These are phyloP conservation scores for Pelagophyceae sp. DNA, from an alignment of 352 stramenopile genomes.

Conservation along the genomic window DNA sequence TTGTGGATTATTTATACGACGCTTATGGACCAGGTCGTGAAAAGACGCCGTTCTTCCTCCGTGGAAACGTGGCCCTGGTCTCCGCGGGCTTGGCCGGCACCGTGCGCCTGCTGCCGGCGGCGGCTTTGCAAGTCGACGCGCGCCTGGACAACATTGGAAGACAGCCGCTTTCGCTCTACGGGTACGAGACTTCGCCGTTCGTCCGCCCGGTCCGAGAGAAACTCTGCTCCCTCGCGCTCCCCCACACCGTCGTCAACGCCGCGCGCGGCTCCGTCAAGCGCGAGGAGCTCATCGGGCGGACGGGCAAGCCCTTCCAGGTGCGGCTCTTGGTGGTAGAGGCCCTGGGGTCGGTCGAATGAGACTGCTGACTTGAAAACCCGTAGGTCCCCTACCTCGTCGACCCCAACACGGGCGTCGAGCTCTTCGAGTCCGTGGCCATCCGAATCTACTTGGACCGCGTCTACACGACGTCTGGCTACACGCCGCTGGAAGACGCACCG, in stretches of 20 bases:
- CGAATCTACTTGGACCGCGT: constrained; percentile 39
- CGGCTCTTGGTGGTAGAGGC: constrained; percentile 40
- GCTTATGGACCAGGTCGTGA: too few relatives aligned
- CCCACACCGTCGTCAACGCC: neutral
- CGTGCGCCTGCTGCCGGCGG: neutral
- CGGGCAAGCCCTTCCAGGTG: constrained; percentile 33
- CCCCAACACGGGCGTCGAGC: neutral
- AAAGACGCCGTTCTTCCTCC: too few relatives aligned
- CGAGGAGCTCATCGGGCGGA: neutral
- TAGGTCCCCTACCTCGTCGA: constrained; percentile 12
- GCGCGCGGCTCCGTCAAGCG: neutral
- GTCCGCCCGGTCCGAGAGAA: constrained; percentile 51
- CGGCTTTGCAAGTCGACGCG: neutral
- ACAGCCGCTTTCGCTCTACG: constrained; percentile 48
- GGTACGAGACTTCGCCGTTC: constrained; percentile 46
- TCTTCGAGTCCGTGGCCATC: constrained; percentile 27
- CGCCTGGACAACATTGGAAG: neutral
- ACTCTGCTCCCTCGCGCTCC: constrained; percentile 49
- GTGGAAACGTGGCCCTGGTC: neutral
- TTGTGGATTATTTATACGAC: neutral
- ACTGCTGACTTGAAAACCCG: too few relatives aligned
- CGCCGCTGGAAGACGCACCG: too few relatives aligned
- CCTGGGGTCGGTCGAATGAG: too few relatives aligned
- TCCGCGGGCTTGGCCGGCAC: neutral
- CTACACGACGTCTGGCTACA: too few relatives aligned